These are phyloP conservation scores for Cudoniella acicularis DNA, from an alignment of 495 filamentous ascomycete genomes.

Conservation along the genomic window DNA sequence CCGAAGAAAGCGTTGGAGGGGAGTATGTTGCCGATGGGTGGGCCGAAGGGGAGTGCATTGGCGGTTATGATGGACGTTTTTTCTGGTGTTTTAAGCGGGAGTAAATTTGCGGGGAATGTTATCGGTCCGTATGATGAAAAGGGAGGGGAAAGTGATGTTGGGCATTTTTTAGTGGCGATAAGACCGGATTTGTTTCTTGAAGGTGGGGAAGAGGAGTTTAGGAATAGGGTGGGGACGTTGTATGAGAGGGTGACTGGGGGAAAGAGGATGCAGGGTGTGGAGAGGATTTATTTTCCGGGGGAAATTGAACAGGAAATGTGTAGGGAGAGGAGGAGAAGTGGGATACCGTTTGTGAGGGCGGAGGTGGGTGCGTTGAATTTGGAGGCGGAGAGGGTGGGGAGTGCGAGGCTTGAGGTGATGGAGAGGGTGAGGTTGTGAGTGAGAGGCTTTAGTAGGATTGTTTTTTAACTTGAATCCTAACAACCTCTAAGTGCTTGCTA, in stretches of 20 bases:
- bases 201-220: constrained; percentile 66
- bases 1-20: constrained; percentile 61
- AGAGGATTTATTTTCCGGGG: constrained; percentile 74
- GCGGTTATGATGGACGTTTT: constrained; percentile 85
- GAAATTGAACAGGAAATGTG: constrained; percentile 67
- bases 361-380: constrained; percentile 65
- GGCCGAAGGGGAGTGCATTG: constrained; percentile 69
- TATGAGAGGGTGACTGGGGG: constrained; percentile 60
- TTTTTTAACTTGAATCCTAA: no score
- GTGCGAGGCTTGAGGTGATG: constrained; percentile 11
- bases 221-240: constrained; percentile 63
- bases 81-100: constrained; percentile 67
- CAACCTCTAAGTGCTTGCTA: no score
- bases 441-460: no score
- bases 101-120: constrained; percentile 69
- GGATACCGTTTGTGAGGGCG: constrained; percentile 62
- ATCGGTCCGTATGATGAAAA: constrained; percentile 63
- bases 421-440: not conserved
- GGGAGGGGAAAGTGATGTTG: constrained; percentile 59
- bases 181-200: constrained; percentile 75
- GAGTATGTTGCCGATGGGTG: constrained; percentile 78
- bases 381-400: constrained; percentile 57
- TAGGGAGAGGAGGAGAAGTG: constrained; percentile 49
- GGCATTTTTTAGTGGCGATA: constrained; percentile 71
- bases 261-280: constrained; percentile 66